A percentile compares a stretch with the other conserved stretches of the same genome.
Evolutionary conservation across 805 yeast genomes (phyloP).

Genomic region (Candida maesae): DNA sequence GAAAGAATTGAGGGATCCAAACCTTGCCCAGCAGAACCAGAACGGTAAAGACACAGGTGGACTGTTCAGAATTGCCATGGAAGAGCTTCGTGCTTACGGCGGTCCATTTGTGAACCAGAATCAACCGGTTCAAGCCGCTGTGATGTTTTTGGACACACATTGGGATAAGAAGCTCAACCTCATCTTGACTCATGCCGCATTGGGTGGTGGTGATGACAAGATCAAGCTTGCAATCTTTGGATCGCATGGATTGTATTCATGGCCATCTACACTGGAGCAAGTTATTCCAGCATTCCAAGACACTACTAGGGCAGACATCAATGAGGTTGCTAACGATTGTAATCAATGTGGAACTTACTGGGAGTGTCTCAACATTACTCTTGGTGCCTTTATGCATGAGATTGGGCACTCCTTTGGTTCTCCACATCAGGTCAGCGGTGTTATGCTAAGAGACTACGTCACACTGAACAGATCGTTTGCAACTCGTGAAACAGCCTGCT

Average conservation of each 20-base stretch:
- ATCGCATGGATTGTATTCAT: constrained; percentile 84
- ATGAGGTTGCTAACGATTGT: constrained; percentile 87
- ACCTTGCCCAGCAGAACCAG: constrained; percentile 82
- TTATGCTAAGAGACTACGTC: constrained; percentile 85
- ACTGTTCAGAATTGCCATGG: constrained; percentile 72
- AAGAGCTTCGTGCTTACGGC: constrained; percentile 57
- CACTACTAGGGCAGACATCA: constrained; percentile 53
- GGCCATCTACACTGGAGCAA: constrained; percentile 84
- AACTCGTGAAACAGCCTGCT: constrained; percentile 59
- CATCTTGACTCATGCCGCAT: constrained; percentile 85
- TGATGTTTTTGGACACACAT: constrained; percentile 76
- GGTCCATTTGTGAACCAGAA: constrained; percentile 44
- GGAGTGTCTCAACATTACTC: constrained; percentile 82
- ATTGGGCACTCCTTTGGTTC: constrained; percentile 89
- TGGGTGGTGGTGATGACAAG: constrained; percentile 80
- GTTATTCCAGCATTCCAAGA: constrained; percentile 69
- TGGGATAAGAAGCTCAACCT: constrained; percentile 62
- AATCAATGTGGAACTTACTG: constrained; percentile 82
- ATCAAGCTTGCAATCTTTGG: constrained; percentile 88
- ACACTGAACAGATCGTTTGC: constrained; percentile 78
- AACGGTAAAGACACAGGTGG: constrained; percentile 72
- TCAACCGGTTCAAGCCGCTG: constrained; percentile 72
- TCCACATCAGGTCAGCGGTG: constrained; percentile 88
- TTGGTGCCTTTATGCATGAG: constrained; percentile 95
- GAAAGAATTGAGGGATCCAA: constrained; percentile 68